Base-by-base conservation (phyloP, 78 protist species). In the Mantamonas sphyraenae region DNA sequence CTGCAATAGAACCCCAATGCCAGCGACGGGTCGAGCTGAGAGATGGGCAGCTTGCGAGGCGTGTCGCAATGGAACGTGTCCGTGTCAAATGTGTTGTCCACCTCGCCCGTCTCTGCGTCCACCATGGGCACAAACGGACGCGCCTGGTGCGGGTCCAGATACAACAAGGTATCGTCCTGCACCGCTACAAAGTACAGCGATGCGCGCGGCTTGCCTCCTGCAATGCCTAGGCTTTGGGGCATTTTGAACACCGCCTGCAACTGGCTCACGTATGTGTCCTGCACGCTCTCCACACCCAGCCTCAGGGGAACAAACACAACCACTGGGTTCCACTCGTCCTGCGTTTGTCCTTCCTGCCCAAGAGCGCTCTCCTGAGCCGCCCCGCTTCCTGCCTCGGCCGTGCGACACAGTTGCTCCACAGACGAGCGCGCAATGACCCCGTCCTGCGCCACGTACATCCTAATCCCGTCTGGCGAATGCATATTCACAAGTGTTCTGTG, bases 201-300 rank as follows among this genome's bases (percentile, higher is more conserved):
- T 0, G 64, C 53, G 17, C 47, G 35, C 3, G 74, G 74, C 34
- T 55, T 50, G 16, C 74, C 74, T 14, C 74, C 74, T 4, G 53
- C 28, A 7, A 70, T 34, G 22, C 74, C 74, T 2, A 70, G 8
- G 40, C 31, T 55, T 31, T 70, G 74, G 2, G 62, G 33, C 12
- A 50, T 2, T 4, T 2, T 3, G 33, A 70, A 55, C 12, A 34
- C 26, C 31, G 33, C 40, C 40, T 70, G 8, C 14, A 63, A 10
- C 37, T 5, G 63, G n/a, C 10, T 10, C n/a, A 12, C 22, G 10
- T 58, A 58, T 5, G 10, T 10, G 22, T 58, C 37, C 10, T 5
- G 10, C 35, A 58, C 22, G 22, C 10, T 5, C 37, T 58, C 37
- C n/a, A 58, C 22, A 10, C 63, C 63, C 22, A 58, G 63, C n/a